Evolutionary conservation across 192 early-diverging fungal genomes (phyloP).

Genomic region (Coemansia sp.): DNA sequence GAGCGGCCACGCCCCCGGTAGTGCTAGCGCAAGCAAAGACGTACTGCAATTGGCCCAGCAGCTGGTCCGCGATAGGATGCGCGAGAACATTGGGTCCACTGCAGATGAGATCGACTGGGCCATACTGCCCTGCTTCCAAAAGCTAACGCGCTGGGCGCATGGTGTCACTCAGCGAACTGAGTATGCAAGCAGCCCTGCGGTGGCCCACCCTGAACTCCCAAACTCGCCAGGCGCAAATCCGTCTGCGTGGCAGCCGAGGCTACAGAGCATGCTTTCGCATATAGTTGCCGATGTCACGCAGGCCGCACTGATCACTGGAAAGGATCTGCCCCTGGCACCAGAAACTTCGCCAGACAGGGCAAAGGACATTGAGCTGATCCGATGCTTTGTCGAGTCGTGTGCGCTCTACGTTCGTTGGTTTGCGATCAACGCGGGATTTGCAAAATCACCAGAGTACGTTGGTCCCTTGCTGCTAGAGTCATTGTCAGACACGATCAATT

Average conservation of each 20-base stretch:
- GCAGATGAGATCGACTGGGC: conserved; percentile 37
- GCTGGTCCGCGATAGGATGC: conserved; percentile 22
- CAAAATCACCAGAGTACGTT: conserved; percentile 9
- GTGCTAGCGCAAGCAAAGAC: conserved; percentile 14
- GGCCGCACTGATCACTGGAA: conserved; percentile 25
- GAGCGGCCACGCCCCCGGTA: conserved; percentile 16
- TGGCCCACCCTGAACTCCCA: conserved; percentile 4
- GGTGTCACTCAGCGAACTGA: conserved; percentile 13
- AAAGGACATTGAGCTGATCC: conserved; percentile 22
- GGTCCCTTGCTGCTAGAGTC: conserved; percentile 13
- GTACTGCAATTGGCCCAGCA: conserved; percentile 41
- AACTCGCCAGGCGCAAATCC: conserved; percentile 8
- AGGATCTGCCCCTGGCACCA: conserved; percentile 13
- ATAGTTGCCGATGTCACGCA: conserved; percentile 19
- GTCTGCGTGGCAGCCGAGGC: conserved; percentile 7
- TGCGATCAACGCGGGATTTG: conserved; percentile 19
- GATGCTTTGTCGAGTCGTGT: conserved; percentile 29
- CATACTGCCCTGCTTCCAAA: conserved; percentile 37
- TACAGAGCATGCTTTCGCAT: conserved; percentile 23
- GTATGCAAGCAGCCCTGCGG: conserved; percentile 12
- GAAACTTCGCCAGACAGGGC: conserved; percentile 11
- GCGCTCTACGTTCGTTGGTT: conserved; percentile 34
- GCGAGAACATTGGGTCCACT: conserved; percentile 14
- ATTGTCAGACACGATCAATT: background rate
- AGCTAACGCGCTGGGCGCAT: conserved; percentile 26